These are phyloP conservation scores for Saccharomycopsis phalli DNA, from an alignment of 1,139 yeast genomes.

Conservation along the genomic window DNA sequence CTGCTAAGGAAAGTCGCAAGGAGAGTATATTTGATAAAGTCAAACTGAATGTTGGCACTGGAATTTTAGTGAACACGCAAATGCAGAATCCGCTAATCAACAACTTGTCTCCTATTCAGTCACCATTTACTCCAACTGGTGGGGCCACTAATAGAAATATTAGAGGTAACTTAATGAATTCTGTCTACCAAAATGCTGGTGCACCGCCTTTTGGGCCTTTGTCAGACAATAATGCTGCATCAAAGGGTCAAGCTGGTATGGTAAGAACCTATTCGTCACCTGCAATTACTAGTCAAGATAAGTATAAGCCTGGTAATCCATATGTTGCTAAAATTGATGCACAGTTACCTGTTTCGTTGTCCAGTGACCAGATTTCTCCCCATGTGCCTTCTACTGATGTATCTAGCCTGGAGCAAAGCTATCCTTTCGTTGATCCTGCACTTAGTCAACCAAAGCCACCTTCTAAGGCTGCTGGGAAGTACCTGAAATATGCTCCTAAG, in stretches of 20 bases:
- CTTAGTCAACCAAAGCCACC: too few species aligned
- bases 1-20: slow-evolving; percentile 32
- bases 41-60: slow-evolving; percentile 43
- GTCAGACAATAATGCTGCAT: slow-evolving; percentile 3
- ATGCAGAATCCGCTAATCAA: not conserved
- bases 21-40: slow-evolving; percentile 66
- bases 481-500: too few species aligned
- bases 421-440: too few species aligned
- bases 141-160: slow-evolving; percentile 8
- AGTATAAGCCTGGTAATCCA: slow-evolving; percentile 1
- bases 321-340: too few species aligned
- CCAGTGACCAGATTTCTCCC: too few species aligned
- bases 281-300: slow-evolving; percentile 1
- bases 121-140: slow-evolving; percentile 17
- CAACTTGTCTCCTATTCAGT: not conserved
- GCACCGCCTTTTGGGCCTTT: slow-evolving; percentile 20
- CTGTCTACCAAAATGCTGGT: slow-evolving; percentile 20
- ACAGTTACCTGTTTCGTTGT: too few species aligned
- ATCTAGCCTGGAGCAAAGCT: too few species aligned
- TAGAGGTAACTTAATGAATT: slow-evolving; percentile 15
- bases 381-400: too few species aligned
- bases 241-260: slow-evolving; percentile 2
- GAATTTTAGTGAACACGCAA: slow-evolving; percentile 1
- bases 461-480: too few species aligned
- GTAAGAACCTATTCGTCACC: slow-evolving; percentile 4